These are phyloP conservation scores for Chaetomiaceae sp. DNA, from an alignment of 2,329 filamentous ascomycete species.

Conservation along the genomic window DNA sequence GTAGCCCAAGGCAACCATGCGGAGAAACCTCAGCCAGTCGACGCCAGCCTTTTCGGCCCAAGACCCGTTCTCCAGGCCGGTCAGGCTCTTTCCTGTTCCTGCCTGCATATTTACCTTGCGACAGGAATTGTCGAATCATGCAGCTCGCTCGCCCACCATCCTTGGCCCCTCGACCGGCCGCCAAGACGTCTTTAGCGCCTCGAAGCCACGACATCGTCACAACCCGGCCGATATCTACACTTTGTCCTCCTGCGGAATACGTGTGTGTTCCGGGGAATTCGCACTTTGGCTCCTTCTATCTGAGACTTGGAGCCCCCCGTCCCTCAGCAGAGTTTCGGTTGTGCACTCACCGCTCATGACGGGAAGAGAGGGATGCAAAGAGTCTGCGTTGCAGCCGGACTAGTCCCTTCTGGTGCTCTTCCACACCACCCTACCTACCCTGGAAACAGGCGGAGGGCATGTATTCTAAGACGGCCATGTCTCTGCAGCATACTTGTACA, in stretches of 20 bases:
- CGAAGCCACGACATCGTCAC: conserved; percentile 7
- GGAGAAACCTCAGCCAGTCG: conserved; percentile 13
- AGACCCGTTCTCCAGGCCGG: conserved; percentile 23
- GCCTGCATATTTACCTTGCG: conserved; percentile 22
- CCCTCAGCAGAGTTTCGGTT: background rate
- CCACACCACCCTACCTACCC: background rate
- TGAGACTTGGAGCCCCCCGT: background rate
- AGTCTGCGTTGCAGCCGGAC: conserved; percentile 12
- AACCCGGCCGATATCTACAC: background rate
- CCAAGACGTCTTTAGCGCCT: conserved; percentile 15
- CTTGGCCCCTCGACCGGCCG: conserved; percentile 5
- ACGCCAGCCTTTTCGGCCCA: conserved; percentile 19
- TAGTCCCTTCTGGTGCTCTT: background rate
- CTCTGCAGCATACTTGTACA: too few relatives aligned
- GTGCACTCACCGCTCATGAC: conserved; percentile 21
- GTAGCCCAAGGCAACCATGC: background rate
- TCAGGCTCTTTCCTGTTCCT: conserved; percentile 28
- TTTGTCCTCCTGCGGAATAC: too few relatives aligned
- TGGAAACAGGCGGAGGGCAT: background rate
- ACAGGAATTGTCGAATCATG: conserved; percentile 26
- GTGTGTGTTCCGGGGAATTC: too few relatives aligned
- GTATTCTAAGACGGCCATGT: too few relatives aligned
- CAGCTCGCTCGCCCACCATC: conserved; percentile 17
- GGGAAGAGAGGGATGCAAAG: conserved; percentile 2
- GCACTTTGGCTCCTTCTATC: too few relatives aligned